These are phyloP conservation scores for Cinchona pubescens DNA, from an alignment of 257 asterid species.

Conservation along the genomic window DNA sequence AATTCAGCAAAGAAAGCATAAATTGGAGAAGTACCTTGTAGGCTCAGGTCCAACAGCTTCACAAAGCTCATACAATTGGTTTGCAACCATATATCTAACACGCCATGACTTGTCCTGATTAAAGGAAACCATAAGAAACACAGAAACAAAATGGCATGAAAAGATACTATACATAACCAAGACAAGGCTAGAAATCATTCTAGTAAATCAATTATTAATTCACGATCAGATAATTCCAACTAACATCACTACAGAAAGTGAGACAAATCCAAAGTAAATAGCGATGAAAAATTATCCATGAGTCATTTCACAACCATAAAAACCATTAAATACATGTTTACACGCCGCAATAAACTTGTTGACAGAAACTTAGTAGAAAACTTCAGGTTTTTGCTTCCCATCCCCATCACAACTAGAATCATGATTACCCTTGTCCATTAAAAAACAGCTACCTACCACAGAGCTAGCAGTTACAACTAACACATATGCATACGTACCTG, in stretches of 20 bases:
- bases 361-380: neutral
- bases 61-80: constrained; percentile 91
- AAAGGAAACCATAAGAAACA: neutral
- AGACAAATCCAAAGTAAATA: neutral
- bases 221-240: neutral
- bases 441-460: neutral
- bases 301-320: too few species aligned
- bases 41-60: constrained; percentile 99
- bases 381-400: neutral
- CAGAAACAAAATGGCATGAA: neutral
- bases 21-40: constrained; percentile 54
- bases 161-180: neutral
- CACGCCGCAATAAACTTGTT: too few species aligned
- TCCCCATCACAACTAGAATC: neutral
- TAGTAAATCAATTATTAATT: neutral
- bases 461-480: neutral
- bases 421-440: neutral
- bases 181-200: neutral
- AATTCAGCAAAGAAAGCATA: neutral
- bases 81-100: constrained; percentile 98
- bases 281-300: neutral
- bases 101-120: constrained; percentile 99
- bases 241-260: neutral
- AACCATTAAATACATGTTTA: too few species aligned
- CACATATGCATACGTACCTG: constrained; percentile 46